Percentiles rank a stretch among this genome's conserved stretches.
phyloP scores from a whole-genome alignment of 805 yeast genomes.

The Wickerhamomyces bisporus region DNA sequence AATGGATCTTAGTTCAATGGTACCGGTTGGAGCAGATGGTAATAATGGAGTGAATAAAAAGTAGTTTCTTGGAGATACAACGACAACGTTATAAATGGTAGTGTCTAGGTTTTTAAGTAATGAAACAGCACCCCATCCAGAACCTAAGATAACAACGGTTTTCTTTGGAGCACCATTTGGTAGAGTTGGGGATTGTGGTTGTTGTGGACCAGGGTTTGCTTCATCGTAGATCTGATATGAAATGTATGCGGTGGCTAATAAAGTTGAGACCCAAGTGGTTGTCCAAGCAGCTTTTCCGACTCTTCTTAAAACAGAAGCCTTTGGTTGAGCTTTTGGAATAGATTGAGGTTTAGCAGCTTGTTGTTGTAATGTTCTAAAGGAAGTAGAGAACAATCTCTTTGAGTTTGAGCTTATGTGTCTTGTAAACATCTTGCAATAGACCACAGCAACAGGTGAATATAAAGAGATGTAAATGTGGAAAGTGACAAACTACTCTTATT shows the following conservation, averaged over 20 bases:
- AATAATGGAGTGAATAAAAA: slow-evolving; percentile 93
- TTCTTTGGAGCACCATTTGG: slow-evolving; percentile 39
- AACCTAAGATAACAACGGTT: slow-evolving; percentile 64
- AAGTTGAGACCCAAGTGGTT: slow-evolving; percentile 42
- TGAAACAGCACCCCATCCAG: slow-evolving; percentile 95
- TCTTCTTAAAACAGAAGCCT: slow-evolving; percentile 21
- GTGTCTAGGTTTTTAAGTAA: slow-evolving; percentile 82
- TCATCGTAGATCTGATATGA: slow-evolving; percentile 63
- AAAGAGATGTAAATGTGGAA: neutral
- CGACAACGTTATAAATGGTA: slow-evolving; percentile 78
- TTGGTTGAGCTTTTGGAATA: neutral
- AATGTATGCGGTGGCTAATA: slow-evolving; percentile 50
- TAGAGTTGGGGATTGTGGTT: slow-evolving; percentile 52
- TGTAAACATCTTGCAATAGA: slow-evolving; percentile 4
- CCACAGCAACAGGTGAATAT: too few species aligned
- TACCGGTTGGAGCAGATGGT: slow-evolving; percentile 94
- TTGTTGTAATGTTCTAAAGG: neutral
- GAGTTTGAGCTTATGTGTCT: slow-evolving; percentile 5
- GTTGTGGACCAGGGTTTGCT: slow-evolving; percentile 53
- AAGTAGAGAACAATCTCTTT: slow-evolving; percentile 12
- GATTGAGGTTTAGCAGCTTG: neutral
- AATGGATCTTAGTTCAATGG: slow-evolving; percentile 84
- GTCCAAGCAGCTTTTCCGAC: slow-evolving; percentile 33
- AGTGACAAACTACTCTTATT: too few species aligned
- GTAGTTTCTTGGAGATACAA: slow-evolving; percentile 92